phyloP scores from a whole-genome alignment of 1,139 yeast genomes.

The Taphrina sp. region DNA sequence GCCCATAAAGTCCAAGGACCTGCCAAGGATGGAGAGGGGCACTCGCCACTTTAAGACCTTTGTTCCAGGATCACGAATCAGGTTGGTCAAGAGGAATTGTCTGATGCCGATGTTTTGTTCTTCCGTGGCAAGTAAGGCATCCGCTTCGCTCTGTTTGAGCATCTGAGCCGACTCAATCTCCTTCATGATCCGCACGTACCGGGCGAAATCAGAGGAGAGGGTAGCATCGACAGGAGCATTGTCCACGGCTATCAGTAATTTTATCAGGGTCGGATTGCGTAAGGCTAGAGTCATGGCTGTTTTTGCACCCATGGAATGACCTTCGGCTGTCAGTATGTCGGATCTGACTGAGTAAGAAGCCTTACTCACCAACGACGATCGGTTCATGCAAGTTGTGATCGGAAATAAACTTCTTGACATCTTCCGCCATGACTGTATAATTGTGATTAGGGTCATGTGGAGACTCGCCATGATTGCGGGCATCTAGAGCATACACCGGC shows the following conservation, averaged over 20 bases:
- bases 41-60: constrained; percentile 52
- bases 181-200: constrained; percentile 63
- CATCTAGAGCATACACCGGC: constrained; percentile 49
- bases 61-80: constrained; percentile 48
- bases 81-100: constrained; percentile 73
- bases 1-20: constrained; percentile 63
- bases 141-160: constrained; percentile 64
- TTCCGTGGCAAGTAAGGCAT: constrained; percentile 58
- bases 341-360: background rate
- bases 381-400: constrained; percentile 55
- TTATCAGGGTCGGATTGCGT: constrained; percentile 62
- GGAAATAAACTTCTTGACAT: constrained; percentile 67
- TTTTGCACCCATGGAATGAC: constrained; percentile 64
- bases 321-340: background rate
- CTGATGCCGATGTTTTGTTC: constrained; percentile 64
- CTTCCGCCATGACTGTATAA: constrained; percentile 79
- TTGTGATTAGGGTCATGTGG: constrained; percentile 71
- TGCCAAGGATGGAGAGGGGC: constrained; percentile 67
- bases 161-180: constrained; percentile 50
- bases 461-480: constrained; percentile 89
- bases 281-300: constrained; percentile 85
- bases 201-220: constrained; percentile 61
- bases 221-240: constrained; percentile 77
- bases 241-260: constrained; percentile 73
- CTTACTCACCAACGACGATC: constrained; percentile 68